Conservation (phyloP, 2,329 filamentous ascomycete genomes). For the Pyricularia pennisetigena region DNA sequence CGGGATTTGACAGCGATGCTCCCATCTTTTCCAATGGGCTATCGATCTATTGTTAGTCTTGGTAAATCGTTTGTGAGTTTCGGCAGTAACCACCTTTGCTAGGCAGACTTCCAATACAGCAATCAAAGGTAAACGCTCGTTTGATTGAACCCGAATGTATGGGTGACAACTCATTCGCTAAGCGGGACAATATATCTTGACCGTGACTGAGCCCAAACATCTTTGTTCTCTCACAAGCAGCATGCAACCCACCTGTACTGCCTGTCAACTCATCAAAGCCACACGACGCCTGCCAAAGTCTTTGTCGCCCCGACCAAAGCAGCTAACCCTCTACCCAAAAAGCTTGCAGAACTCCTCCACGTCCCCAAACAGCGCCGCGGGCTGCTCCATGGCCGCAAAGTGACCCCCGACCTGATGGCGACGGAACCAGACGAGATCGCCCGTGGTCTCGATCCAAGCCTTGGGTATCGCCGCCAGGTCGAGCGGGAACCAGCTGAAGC, state of each 20-base stretch:
- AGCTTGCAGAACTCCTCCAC: conserved; percentile 25
- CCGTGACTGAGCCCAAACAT: not conserved
- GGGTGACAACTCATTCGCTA: not conserved
- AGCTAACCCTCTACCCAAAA: not conserved
- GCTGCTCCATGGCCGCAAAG: conserved; percentile 38
- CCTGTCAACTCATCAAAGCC: not conserved
- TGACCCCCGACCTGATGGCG: conserved; percentile 33
- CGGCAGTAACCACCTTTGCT: not conserved
- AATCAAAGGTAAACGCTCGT: not conserved
- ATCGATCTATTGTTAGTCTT: not conserved
- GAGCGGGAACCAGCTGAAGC: conserved; percentile 31
- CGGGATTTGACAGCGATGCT: not conserved
- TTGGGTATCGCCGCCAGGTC: conserved; percentile 29
- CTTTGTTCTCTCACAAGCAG: not conserved
- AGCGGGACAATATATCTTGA: not conserved
- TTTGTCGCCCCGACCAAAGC: not conserved
- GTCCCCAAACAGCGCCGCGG: conserved; percentile 28
- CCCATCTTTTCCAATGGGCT: not conserved
- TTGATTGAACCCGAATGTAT: not conserved
- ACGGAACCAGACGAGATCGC: conserved; percentile 25
- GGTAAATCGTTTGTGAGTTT: not conserved
- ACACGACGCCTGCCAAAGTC: not conserved
- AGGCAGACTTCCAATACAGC: not conserved
- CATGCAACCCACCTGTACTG: not conserved
- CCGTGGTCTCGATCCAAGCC: conserved; percentile 21